Conservation (phyloP, 768 basidiomycete genomes). For the Boletus reticulatus region DNA sequence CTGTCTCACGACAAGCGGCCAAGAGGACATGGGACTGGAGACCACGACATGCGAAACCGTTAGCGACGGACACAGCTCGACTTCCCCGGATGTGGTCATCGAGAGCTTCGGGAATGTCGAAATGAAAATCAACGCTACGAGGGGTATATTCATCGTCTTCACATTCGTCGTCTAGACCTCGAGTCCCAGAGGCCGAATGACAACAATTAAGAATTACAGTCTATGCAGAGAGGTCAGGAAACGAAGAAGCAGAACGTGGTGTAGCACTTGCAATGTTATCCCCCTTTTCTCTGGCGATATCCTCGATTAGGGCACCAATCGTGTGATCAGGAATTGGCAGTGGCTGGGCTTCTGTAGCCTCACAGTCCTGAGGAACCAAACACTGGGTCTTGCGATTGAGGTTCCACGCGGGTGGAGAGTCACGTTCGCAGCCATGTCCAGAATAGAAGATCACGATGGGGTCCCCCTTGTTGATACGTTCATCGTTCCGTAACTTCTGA, state of each 20-base stretch:
- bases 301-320: constrained; percentile 35
- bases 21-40: constrained; percentile 41
- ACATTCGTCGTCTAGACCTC: constrained; percentile 8
- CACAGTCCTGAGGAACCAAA: constrained; percentile 34
- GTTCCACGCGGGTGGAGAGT: constrained; percentile 28
- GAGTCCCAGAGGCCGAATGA: constrained; percentile 38
- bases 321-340: constrained; percentile 43
- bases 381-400: constrained; percentile 25
- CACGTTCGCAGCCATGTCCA: constrained; percentile 39
- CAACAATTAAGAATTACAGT: constrained; percentile 49
- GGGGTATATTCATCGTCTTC: background rate
- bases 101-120: constrained; percentile 9
- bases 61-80: constrained; percentile 1
- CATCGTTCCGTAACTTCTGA: constrained; percentile 23
- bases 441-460: constrained; percentile 45
- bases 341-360: background rate
- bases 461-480: constrained; percentile 27
- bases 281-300: constrained; percentile 37
- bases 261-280: constrained; percentile 40
- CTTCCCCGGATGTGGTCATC: constrained; percentile 27
- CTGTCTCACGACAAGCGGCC: constrained; percentile 40
- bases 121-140: constrained; percentile 5
- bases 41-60: constrained; percentile 25
- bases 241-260: constrained; percentile 6
- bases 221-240: constrained; percentile 22